phyloP scores from a whole-genome alignment of 2,329 filamentous ascomycete genomes.

The Aquanectria penicillioides region DNA sequence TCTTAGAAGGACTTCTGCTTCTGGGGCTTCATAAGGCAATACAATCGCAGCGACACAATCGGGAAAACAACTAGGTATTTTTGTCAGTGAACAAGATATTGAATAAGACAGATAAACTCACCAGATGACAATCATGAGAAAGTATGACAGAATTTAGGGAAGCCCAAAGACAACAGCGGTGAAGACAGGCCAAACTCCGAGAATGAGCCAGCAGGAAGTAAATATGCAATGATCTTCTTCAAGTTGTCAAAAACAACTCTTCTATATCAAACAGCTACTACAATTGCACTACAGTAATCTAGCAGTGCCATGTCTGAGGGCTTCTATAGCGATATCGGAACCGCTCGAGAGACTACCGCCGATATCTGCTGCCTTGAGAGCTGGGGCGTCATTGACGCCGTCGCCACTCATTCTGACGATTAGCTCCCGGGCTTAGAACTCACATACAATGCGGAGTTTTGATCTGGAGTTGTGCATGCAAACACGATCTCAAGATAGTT shows the following conservation, averaged over 20 bases:
- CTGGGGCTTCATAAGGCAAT: conserved; percentile 79
- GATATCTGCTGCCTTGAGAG: conserved; percentile 72
- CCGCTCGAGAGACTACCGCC: conserved; percentile 75
- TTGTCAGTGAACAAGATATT: neutral
- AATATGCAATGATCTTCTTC: conserved; percentile 76
- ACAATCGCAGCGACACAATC: conserved; percentile 78
- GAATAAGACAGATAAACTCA: conserved; percentile 42
- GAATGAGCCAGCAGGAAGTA: conserved; percentile 78
- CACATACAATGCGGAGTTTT: conserved; percentile 82
- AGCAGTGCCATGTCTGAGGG: conserved; percentile 74
- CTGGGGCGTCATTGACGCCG: conserved; percentile 76
- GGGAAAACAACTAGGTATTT: conserved; percentile 69
- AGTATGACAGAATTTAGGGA: conserved; percentile 77
- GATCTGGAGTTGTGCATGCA: conserved; percentile 78
- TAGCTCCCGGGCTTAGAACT: conserved; percentile 67
- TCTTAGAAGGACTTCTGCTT: conserved; percentile 77
- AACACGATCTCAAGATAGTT: conserved; percentile 78
- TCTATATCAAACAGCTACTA: conserved; percentile 77
- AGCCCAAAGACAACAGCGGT: conserved; percentile 77
- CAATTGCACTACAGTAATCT: conserved; percentile 73
- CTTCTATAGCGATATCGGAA: conserved; percentile 73
- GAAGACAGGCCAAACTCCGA: conserved; percentile 81
- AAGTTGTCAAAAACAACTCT: conserved; percentile 81
- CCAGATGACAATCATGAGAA: conserved; percentile 77
- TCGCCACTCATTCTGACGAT: conserved; percentile 77